phyloP scores from a whole-genome alignment of 805 yeast species.

The Cyberlindnera nakhonratchasimensis region DNA sequence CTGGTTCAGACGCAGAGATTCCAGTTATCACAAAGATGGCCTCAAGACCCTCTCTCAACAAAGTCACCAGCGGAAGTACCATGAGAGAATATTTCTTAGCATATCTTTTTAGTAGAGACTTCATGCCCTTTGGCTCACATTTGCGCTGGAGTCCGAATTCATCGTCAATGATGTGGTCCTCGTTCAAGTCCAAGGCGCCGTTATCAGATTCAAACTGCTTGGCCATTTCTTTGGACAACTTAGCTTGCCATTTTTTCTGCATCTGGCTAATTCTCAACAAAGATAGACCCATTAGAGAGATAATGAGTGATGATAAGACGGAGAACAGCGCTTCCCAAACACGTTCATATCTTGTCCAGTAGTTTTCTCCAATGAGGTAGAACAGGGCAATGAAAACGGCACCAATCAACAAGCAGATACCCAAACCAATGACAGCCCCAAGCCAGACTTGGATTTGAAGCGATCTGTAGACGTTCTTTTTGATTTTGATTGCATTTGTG shows the following conservation, averaged over 20 bases:
- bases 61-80: constrained; percentile 77
- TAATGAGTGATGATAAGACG: constrained; percentile 70
- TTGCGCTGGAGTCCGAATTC: constrained; percentile 15
- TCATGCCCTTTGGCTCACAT: constrained; percentile 7
- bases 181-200: constrained; percentile 15
- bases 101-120: constrained; percentile 16
- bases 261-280: constrained; percentile 76
- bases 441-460: constrained; percentile 73
- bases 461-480: constrained; percentile 34
- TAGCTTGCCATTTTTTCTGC: constrained; percentile 78
- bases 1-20: constrained; percentile 71
- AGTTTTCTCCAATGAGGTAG: constrained; percentile 74
- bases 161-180: constrained; percentile 16
- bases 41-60: constrained; percentile 87
- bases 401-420: constrained; percentile 71
- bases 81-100: constrained; percentile 64
- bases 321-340: constrained; percentile 89
- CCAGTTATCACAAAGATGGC: constrained; percentile 93
- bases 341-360: constrained; percentile 85
- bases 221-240: constrained; percentile 62
- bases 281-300: constrained; percentile 84
- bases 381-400: constrained; percentile 67
- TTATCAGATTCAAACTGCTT: constrained; percentile 22
- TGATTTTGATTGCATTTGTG: constrained; percentile 27
- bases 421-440: constrained; percentile 74